Base-by-base conservation (phyloP, 352 stramenopile genomes). In the Phytophthora sansomeana region DNA sequence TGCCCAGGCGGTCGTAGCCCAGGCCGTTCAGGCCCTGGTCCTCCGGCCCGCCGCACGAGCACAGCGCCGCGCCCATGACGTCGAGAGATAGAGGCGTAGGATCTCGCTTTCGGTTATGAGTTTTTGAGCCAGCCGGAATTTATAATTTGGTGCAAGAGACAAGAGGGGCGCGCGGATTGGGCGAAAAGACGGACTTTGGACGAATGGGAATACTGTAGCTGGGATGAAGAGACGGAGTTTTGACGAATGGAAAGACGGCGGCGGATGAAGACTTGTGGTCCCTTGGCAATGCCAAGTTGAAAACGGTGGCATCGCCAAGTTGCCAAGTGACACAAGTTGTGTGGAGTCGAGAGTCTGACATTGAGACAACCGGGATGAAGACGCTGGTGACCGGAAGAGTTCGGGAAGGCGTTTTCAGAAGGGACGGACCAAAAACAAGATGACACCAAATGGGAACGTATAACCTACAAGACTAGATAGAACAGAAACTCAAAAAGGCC, bases 1-100 rank as follows among this genome's bases (percentile, higher is more conserved):
- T 64, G n/a, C 60, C 51, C 19, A 83, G 66, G 10, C 69, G 75
- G 53, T 88, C 72, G 51, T 80, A 78, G 46, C 72, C 56, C 32
- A 85, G 63, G 21, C 67, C 59, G 29, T 83, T 81, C 17, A 78
- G 57, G 5, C 67, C 67, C 19, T 62, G 54, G 56, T 88, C 80
- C 16, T 86, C 80, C 16, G 66, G 75, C 30, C 69, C 67, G 29
- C 74, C 72, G 51, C 80, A 89, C 32, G 80, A 78, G 56, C 80
- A 89, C 39, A 89, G 60, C 39, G 77, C 80, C 41, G 74, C 73
- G 28, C 80, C 80, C 80, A 89, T 89, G 35, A 28, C 19, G 9
- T 65, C 38, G 38, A 16, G 7, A 46, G 30, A 62, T 38, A 16
- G 28, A 9, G n/a, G 43, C 32, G 32, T 21, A 56, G 58, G 67